phyloP scores from a whole-genome alignment of 2,329 filamentous ascomycete genomes.

The Diaporthe ampelina region DNA sequence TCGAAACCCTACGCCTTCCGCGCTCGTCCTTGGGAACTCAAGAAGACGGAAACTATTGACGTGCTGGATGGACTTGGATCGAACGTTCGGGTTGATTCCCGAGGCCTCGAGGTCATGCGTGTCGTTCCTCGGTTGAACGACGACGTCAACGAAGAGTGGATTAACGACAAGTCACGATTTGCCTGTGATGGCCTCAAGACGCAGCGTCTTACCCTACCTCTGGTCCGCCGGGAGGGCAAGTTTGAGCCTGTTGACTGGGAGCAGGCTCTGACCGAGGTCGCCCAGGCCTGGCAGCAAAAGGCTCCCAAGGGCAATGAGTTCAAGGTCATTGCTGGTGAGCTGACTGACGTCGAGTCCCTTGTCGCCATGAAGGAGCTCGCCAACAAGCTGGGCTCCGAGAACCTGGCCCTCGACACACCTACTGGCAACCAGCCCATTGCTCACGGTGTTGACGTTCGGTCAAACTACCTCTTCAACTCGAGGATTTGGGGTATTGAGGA shows the following conservation, averaged over 20 bases:
- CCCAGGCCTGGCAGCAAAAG: conserved; percentile 82
- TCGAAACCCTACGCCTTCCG: conserved; percentile 99
- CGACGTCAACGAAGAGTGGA: conserved; percentile 99
- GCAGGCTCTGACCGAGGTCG: conserved; percentile 91
- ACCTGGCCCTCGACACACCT: conserved; percentile 92
- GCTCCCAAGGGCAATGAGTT: conserved; percentile 93
- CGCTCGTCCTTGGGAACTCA: conserved; percentile 95
- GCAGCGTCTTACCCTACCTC: conserved; percentile 91
- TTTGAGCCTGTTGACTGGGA: conserved; percentile 97
- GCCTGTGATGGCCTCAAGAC: conserved; percentile 97
- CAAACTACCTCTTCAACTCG: conserved; percentile 98
- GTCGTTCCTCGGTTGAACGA: conserved; percentile 94
- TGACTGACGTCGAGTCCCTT: conserved; percentile 92
- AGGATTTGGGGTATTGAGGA: conserved; percentile 94
- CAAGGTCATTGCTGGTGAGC: conserved; percentile 92
- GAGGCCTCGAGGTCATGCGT: conserved; percentile 96
- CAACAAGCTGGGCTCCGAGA: conserved; percentile 97
- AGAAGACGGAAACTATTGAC: conserved; percentile 96
- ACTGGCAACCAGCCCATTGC: conserved; percentile 86
- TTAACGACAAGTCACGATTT: conserved; percentile 98
- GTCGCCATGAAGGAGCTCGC: conserved; percentile 98
- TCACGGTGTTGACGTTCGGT: conserved; percentile 92
- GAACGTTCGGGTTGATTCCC: conserved; percentile 92
- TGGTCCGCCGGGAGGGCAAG: conserved; percentile 89
- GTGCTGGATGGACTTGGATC: conserved; percentile 94